These are phyloP conservation scores for Dispira parvispora DNA, from an alignment of 192 early-diverging fungal genomes.

Conservation along the genomic window DNA sequence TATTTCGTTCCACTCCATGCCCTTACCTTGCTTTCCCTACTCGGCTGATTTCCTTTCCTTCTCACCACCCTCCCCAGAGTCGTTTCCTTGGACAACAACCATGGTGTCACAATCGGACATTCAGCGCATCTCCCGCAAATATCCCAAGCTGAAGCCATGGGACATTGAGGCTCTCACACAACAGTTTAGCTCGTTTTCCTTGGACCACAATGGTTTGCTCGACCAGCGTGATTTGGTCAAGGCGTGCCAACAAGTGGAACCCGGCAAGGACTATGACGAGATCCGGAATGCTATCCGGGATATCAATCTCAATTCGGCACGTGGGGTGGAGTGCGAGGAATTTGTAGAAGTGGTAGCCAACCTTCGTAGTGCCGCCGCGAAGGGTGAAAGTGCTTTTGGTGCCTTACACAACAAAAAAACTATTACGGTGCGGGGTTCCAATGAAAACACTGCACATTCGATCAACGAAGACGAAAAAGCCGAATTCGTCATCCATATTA, in stretches of 20 bases:
- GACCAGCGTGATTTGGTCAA: slow-evolving; percentile 48
- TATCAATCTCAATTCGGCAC: slow-evolving; percentile 45
- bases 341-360: slow-evolving; percentile 34
- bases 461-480: slow-evolving; percentile 99
- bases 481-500: slow-evolving; percentile 90
- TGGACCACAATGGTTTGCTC: slow-evolving; percentile 50
- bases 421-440: slow-evolving; percentile 71
- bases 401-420: slow-evolving; percentile 53
- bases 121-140: slow-evolving; percentile 9
- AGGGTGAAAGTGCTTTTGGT: slow-evolving; percentile 21
- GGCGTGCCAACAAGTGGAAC: slow-evolving; percentile 42
- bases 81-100: not conserved
- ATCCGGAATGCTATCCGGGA: slow-evolving; percentile 49
- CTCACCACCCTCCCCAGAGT: not conserved
- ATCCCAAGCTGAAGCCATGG: slow-evolving; percentile 28
- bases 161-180: slow-evolving; percentile 26
- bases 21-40: not conserved
- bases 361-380: not conserved
- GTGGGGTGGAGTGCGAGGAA: slow-evolving; percentile 61
- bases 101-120: slow-evolving; percentile 5
- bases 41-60: not conserved
- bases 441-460: slow-evolving; percentile 82
- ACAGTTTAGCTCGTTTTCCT: slow-evolving; percentile 36
- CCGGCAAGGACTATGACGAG: slow-evolving; percentile 54
- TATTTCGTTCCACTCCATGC: not conserved